Evolutionary conservation across 441 rosid genomes (phyloP).

Genomic region (Raphanus hybrid): DNA sequence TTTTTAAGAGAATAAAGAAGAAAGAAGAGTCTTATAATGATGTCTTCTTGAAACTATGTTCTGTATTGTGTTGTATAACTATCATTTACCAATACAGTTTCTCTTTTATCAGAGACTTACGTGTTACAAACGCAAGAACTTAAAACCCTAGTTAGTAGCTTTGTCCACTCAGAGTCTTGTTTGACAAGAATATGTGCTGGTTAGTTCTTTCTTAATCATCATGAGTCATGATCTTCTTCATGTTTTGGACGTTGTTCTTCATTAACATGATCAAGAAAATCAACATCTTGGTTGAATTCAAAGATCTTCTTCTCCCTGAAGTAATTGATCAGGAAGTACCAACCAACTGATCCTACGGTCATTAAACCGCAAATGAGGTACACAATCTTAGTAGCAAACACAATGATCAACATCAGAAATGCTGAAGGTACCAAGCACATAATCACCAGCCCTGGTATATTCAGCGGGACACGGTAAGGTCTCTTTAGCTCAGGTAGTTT

Average conservation of each 20-base stretch:
- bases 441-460: conserved; percentile 54
- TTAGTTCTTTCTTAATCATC: background rate
- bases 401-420: conserved; percentile 64
- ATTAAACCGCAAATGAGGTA: conserved; percentile 62
- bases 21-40: no score
- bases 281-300: conserved; percentile 42
- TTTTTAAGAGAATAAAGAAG: no score
- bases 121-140: no score
- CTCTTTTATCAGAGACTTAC: no score
- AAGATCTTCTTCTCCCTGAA: conserved; percentile 57
- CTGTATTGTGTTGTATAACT: no score
- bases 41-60: no score
- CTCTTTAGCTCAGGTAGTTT: conserved; percentile 57
- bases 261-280: conserved; percentile 5
- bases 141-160: no score
- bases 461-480: conserved; percentile 68
- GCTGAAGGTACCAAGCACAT: conserved; percentile 76
- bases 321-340: conserved; percentile 66
- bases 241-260: conserved; percentile 26
- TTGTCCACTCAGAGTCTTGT: no score
- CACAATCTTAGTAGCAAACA: conserved; percentile 63
- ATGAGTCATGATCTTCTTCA: conserved; percentile 19
- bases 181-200: background rate
- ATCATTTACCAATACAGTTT: no score
- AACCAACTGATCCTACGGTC: conserved; percentile 63